These are phyloP conservation scores for Colletotrichum noveboracense DNA, from an alignment of 2,329 filamentous ascomycete species.

Conservation along the genomic window DNA sequence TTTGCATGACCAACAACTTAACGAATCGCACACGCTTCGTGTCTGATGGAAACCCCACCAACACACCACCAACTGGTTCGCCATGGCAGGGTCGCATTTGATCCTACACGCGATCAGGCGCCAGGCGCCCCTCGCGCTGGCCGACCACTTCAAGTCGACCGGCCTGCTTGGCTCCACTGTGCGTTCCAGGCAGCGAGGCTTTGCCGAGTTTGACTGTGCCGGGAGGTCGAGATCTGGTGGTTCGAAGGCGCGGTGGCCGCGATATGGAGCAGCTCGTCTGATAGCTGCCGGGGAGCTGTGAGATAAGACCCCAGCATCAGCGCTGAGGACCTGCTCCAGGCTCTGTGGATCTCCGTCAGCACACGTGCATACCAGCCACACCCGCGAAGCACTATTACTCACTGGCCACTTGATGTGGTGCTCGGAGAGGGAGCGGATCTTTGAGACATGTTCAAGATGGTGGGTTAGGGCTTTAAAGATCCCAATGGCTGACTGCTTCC, in stretches of 20 bases:
- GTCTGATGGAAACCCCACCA: neutral
- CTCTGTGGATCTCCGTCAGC: neutral
- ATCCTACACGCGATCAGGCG: neutral
- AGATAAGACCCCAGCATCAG: neutral
- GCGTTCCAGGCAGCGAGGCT: neutral
- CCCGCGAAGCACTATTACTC: neutral
- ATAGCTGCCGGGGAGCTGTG: neutral
- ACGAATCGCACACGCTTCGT: neutral
- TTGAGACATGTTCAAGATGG: conserved; percentile 2
- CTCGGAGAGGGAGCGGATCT: neutral
- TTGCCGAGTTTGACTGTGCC: neutral
- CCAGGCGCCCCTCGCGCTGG: neutral
- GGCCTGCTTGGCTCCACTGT: neutral
- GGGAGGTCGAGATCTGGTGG: neutral
- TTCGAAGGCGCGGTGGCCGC: neutral
- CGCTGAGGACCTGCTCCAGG: neutral
- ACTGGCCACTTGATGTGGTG: conserved; percentile 1
- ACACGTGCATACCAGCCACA: neutral
- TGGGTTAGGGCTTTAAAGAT: neutral
- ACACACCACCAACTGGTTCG: neutral
- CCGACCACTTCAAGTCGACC: neutral
- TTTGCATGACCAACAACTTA: neutral
- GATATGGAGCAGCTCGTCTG: neutral
- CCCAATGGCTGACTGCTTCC: neutral
- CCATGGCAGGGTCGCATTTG: neutral